Evolutionary conservation across 1,284 basidiomycete genomes (phyloP), one percentile per base, ranked within the genome.

Genomic region (Jaminaea rosea): DNA sequence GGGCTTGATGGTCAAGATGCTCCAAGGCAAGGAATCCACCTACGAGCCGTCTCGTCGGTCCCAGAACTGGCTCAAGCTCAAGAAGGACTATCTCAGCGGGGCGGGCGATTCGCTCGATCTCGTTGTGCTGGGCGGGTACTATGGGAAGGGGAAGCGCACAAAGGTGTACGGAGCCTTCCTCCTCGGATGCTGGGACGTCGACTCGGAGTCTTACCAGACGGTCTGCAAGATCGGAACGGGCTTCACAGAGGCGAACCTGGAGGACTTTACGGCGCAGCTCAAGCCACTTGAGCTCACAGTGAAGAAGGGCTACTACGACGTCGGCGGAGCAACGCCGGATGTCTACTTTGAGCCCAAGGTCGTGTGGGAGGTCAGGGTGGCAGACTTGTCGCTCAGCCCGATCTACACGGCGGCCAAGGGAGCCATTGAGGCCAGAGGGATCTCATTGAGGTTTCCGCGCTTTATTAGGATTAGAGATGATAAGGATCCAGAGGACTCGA

Each of bases 291-390:
- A 63, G 83, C 85, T 34, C 83, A 87, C 73, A 77, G 88, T 44
- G 3, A 73, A 72, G 50, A 76, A 75, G 48, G 63, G 63, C 0
- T 76, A 76, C 59, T 77, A 74, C 65, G 89, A 91, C 74, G 76
- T 85, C 34, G 93, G 73, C 29, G 70, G 67, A 3, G 69, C 68
- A 9, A 72, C 70, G 32, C 69, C 72, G 4, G 65, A 73, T 44
- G 52, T 73, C 5, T 72, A 57, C 47, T 73, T 74, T 47, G 69
- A 72, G 37, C 59, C 69, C 10, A 62, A 64, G 46, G 47, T 94
- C 17, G 89, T 99, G 1, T 98, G 93, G 92, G 94, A 99, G 77
- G 92, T 99, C 27, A 80, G 98, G 65, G 88, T 93, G 0, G 94
- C 94, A 4, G 94, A 99, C 78, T 75, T 99, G 64, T 94, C 89